Evolutionary conservation across 208 protist genomes (phyloP).

Genomic region (Polymyxa betae): DNA sequence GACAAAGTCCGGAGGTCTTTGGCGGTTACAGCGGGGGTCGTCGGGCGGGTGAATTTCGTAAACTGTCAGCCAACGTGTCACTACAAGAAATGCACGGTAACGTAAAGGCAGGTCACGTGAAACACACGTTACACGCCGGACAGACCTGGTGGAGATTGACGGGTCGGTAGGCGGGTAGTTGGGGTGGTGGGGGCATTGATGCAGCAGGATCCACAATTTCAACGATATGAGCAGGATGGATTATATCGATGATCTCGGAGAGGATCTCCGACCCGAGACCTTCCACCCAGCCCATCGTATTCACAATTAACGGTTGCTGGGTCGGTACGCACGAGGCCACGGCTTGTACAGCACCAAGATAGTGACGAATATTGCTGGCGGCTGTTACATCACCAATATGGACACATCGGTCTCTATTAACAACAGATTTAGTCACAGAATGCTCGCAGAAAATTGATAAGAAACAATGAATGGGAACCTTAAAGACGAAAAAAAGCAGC

Average conservation of each 20-base stretch:
- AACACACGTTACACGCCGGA: too few species aligned
- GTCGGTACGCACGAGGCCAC: not conserved
- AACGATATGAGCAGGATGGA: not conserved
- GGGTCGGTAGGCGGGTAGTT: not conserved
- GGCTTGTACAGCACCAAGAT: not conserved
- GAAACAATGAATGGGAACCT: not conserved
- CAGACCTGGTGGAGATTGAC: not conserved
- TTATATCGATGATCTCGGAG: not conserved
- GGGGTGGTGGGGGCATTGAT: not conserved
- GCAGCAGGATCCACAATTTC: not conserved
- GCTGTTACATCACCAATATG: not conserved
- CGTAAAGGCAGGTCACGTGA: too few species aligned
- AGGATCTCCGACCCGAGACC: not conserved
- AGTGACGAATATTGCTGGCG: not conserved
- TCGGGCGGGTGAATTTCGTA: too few species aligned
- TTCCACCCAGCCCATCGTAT: conserved; percentile 13
- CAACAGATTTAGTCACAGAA: not conserved
- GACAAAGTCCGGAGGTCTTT: too few species aligned
- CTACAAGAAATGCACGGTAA: too few species aligned
- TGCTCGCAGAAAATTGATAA: not conserved
- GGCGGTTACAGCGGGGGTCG: too few species aligned
- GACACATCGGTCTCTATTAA: not conserved
- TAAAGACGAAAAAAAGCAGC: too few species aligned
- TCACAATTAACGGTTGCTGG: not conserved
- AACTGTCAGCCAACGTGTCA: too few species aligned